phyloP scores from a whole-genome alignment of 2,329 filamentous ascomycete species.

The Aureobasidium leucospermi region DNA sequence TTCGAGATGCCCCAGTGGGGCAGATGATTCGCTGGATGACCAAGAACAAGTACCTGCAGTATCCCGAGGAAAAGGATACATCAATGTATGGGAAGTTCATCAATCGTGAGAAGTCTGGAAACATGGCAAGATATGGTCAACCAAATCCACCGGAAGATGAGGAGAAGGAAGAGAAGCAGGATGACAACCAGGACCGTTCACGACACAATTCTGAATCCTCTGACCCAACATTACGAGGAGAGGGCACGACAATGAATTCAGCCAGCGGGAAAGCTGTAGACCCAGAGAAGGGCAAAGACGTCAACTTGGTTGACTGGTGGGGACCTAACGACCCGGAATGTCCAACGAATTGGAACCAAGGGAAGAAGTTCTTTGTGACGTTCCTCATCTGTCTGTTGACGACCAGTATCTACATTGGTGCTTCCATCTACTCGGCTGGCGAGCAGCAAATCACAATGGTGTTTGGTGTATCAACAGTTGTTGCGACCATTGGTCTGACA shows the following conservation, averaged over 20 bases:
- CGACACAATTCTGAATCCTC: not conserved
- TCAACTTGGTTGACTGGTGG: slow-evolving; percentile 46
- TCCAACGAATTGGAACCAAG: slow-evolving; percentile 31
- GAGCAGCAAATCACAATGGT: slow-evolving; percentile 31
- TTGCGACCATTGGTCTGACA: slow-evolving; percentile 42
- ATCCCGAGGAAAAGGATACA: slow-evolving; percentile 42
- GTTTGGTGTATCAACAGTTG: slow-evolving; percentile 39
- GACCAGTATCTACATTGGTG: slow-evolving; percentile 45
- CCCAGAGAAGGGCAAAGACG: slow-evolving; percentile 46
- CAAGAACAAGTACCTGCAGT: slow-evolving; percentile 31
- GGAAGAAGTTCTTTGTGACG: slow-evolving; percentile 38
- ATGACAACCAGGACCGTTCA: not conserved
- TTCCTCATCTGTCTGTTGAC: slow-evolving; percentile 43
- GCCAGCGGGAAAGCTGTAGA: slow-evolving; percentile 39
- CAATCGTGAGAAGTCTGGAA: slow-evolving; percentile 42
- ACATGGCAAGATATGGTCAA: slow-evolving; percentile 40
- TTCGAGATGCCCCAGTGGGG: slow-evolving; percentile 39
- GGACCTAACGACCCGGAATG: slow-evolving; percentile 38
- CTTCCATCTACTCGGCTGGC: slow-evolving; percentile 44
- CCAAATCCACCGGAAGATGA: slow-evolving; percentile 27
- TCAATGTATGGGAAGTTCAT: slow-evolving; percentile 43
- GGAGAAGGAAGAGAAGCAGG: not conserved
- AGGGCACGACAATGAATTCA: slow-evolving; percentile 28
- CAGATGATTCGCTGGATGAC: slow-evolving; percentile 36
- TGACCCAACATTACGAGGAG: slow-evolving; percentile 14